Conservation (phyloP, 176 grass and related monocot species). For the Oryza coarctata region DNA sequence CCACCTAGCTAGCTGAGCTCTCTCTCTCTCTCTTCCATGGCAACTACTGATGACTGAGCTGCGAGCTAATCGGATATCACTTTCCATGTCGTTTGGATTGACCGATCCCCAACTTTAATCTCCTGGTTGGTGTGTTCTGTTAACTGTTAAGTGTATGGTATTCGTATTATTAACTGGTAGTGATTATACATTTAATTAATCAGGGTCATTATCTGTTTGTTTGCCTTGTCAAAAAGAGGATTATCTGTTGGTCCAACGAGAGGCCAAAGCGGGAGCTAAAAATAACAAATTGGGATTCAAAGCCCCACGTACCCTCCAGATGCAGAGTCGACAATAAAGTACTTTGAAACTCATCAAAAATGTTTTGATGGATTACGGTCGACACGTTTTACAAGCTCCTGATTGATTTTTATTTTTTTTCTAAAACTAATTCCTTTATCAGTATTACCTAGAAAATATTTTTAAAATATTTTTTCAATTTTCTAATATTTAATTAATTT, state of each 20-base stretch:
- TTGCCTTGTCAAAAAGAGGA: no score
- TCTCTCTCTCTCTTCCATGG: background rate
- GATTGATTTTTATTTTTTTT: no score
- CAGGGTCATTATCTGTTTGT: no score
- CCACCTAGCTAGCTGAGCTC: background rate
- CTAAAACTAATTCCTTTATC: no score
- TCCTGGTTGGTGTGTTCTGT: background rate
- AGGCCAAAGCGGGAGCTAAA: background rate
- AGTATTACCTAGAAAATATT: no score
- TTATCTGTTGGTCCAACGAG: background rate
- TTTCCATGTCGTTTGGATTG: slow-evolving; percentile 49
- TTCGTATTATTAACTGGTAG: background rate
- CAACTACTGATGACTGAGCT: background rate
- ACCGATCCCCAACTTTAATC: slow-evolving; percentile 18
- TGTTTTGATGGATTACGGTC: background rate
- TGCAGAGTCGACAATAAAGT: background rate
- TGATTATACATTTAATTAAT: background rate
- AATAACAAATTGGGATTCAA: background rate
- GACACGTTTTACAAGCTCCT: no score
- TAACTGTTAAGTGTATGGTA: background rate
- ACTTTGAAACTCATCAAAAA: background rate
- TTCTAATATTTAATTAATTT: no score
- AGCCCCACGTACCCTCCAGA: background rate
- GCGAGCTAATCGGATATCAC: slow-evolving; percentile 11
- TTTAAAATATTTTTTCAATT: no score